Percentiles rank a stretch among this genome's conserved stretches.
These are phyloP conservation scores for Botryotinia convoluta DNA, from an alignment of 2,329 filamentous ascomycete species.

Conservation along the genomic window DNA sequence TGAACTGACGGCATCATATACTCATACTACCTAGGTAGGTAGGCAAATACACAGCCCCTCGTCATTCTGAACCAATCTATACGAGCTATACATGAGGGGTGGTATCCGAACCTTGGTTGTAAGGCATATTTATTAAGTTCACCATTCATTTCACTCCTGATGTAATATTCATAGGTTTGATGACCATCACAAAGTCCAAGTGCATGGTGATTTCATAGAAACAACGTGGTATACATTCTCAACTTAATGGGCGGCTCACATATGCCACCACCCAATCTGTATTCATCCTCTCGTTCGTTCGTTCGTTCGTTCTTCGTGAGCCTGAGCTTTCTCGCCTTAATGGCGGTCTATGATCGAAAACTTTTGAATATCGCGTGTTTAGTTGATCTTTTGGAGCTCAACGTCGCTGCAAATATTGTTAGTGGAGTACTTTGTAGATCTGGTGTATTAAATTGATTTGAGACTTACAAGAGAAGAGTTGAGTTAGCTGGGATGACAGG, in stretches of 20 bases:
- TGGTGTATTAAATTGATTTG: slow-evolving; percentile 3
- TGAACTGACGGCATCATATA: neutral
- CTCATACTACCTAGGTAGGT: neutral
- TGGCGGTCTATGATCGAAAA: slow-evolving; percentile 24
- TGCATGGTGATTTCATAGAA: neutral
- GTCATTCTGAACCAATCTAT: neutral
- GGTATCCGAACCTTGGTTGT: neutral
- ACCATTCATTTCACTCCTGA: neutral
- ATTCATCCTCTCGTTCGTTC: neutral
- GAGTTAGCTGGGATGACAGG: slow-evolving; percentile 65
- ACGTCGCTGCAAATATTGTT: slow-evolving; percentile 54
- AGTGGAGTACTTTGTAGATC: slow-evolving; percentile 19
- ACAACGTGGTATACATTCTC: slow-evolving; percentile 8
- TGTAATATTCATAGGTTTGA: neutral
- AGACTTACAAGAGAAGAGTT: slow-evolving; percentile 78
- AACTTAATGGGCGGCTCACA: slow-evolving; percentile 8
- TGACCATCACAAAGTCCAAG: neutral
- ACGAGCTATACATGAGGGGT: neutral
- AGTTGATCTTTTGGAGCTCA: slow-evolving; percentile 63
- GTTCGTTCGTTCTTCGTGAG: slow-evolving; percentile 16
- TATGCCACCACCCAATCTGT: slow-evolving; percentile 1
- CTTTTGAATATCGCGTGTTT: slow-evolving; percentile 29
- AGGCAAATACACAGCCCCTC: neutral
- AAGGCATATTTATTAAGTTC: neutral
- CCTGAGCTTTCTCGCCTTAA: slow-evolving; percentile 24